Conservation (phyloP, 352 stramenopile genomes). For the Phytophthora tentaculata region DNA sequence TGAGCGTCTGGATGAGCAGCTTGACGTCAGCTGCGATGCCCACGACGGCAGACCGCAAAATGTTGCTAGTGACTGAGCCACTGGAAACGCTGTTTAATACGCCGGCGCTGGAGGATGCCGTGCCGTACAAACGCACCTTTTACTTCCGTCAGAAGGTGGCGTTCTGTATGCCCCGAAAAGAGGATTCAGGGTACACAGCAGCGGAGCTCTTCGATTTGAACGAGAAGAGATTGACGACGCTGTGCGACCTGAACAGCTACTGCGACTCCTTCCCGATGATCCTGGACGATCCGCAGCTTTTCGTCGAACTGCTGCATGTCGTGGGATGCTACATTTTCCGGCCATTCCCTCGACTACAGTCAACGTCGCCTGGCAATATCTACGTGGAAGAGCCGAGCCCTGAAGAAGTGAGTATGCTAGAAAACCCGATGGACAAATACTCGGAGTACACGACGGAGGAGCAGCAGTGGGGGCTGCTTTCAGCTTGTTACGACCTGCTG, state of each 20-base stretch:
- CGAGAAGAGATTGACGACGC: slow-evolving; percentile 80
- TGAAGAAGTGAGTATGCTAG: slow-evolving; percentile 57
- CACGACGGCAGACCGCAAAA: slow-evolving; percentile 69
- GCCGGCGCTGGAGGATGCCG: slow-evolving; percentile 74
- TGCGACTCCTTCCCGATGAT: slow-evolving; percentile 86
- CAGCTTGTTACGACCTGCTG: slow-evolving; percentile 81
- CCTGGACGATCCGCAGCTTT: slow-evolving; percentile 80
- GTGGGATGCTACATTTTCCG: slow-evolving; percentile 87
- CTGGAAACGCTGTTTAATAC: slow-evolving; percentile 83
- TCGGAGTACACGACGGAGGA: slow-evolving; percentile 86
- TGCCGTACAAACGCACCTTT: slow-evolving; percentile 85
- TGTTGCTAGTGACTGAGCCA: slow-evolving; percentile 62
- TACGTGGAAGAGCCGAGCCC: slow-evolving; percentile 84
- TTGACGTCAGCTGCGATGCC: slow-evolving; percentile 84
- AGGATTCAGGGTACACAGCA: slow-evolving; percentile 49
- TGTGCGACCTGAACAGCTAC: slow-evolving; percentile 88
- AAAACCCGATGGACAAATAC: slow-evolving; percentile 86
- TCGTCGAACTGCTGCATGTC: slow-evolving; percentile 80
- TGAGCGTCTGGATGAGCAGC: slow-evolving; percentile 87
- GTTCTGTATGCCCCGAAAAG: slow-evolving; percentile 73
- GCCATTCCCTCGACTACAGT: slow-evolving; percentile 61
- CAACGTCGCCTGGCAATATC: slow-evolving; percentile 70
- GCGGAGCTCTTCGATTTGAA: slow-evolving; percentile 87
- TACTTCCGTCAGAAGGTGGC: slow-evolving; percentile 89
- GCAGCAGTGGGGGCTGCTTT: slow-evolving; percentile 83